Evolutionary conservation across 2,329 filamentous ascomycete species (phyloP), one percentile per base, ranked within the genome.

Genomic region (Metarhizium guizhouense): DNA sequence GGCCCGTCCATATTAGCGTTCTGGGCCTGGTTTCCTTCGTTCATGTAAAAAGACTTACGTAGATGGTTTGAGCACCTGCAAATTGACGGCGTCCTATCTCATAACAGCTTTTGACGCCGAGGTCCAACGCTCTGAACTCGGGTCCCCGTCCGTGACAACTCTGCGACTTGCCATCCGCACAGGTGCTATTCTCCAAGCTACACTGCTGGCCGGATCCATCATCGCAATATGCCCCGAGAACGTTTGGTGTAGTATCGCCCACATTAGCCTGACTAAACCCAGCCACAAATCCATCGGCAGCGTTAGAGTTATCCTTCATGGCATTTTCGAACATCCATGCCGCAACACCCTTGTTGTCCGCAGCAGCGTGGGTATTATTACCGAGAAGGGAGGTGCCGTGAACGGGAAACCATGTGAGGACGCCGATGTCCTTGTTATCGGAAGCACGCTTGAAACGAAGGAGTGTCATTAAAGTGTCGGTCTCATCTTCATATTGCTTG

Each of bases 291-390:
- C 79, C 81, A 2, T 83, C 74, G 0, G 81, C 79, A 38, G 84
- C 83, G 18, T 74, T 76, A 2, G 74, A 65, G 18, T 82, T 76
- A n/a, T 69, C 71, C 2, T 73, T 68, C 51, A 87, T 77, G 53
- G 81, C 84, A 61, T 87, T 81, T 68, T 97, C 93, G 54, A 96
- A 86, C 13, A 96, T 75, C 66, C 87, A 87, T 0, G 92, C 88
- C 2, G 93, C 92, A 6, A 96, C 90, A 13, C 93, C 93, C 73
- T 97, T 97, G 75, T 97, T 97, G 70, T 97, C 93, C n/a, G 90
- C 93, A 3, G 91, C 86, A 52, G 94, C 83, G 14, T 96, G 78
- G 0, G 91, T 96, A 71, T 96, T 96, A 72, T 96, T 96, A 54
- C 88, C 87, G 29, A 92, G 83, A 70, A 96, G 82, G 0, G 90